Evolutionary conservation across 2,329 filamentous ascomycete species (phyloP), one percentile per base, ranked within the genome.

Genomic region (Metarhizium brunneum): DNA sequence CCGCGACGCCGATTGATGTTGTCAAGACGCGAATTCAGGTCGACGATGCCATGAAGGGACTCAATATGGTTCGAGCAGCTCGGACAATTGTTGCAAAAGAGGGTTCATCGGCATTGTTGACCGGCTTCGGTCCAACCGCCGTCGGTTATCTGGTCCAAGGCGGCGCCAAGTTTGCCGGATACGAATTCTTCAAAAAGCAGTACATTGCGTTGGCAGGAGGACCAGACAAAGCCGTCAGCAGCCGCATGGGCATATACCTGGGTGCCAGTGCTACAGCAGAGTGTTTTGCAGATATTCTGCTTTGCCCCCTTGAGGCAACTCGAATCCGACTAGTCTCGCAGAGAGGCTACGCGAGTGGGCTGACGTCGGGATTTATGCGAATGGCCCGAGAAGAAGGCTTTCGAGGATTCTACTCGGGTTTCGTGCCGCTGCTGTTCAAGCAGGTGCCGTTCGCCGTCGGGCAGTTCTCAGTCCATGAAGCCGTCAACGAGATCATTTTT

Each of bases 401-500:
- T 57, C 82, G 81, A 63, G 91, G 88, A 58, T 92, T 96, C 76
- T 95, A 95, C 80, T 90, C 88, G 60, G 91, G 91, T 62, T 95
- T 96, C 74, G 87, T 91, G 53, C 89, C 89, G 32, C 85, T 92
- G 64, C 79, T 91, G 61, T 90, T 89, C 76, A 92, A 92, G 75
- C 89, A 94, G 80, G 86, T 96, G 55, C 91, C 91, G 18, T 96
- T 95, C 77, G 95, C 91, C 63, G 90, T 95, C 75, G 85, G 90
- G 71, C 95, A 96, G 78, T 96, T 96, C 78, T 89, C 92, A 63
- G 90, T 92, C 55, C 94, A 90, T 79, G 91, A 96, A 77, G 92
- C 89, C 66, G 89, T 87, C 64, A 84, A 88, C 66, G 90, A 95
- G 74, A 68, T 80, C 62, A 82, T 92, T 71, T 95, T 84, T 78